These are phyloP conservation scores for Cystobasidium ongulense DNA, from an alignment of 768 basidiomycete species.

Conservation along the genomic window DNA sequence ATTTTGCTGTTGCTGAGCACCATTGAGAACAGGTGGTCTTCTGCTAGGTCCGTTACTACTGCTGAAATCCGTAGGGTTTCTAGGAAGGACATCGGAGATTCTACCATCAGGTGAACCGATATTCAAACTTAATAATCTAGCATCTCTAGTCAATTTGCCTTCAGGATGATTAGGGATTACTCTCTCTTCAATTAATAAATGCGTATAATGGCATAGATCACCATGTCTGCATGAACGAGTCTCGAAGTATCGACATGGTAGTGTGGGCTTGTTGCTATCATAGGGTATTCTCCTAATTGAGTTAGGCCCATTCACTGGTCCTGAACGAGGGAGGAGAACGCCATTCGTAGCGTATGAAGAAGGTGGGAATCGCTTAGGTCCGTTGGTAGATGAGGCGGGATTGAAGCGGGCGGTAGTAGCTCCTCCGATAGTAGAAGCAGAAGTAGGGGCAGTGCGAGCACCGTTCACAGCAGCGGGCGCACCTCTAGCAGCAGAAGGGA, in stretches of 20 bases:
- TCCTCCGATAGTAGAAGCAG: not conserved
- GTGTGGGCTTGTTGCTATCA: not conserved
- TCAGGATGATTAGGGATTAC: not conserved
- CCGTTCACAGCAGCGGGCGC: not conserved
- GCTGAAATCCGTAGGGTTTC: not conserved
- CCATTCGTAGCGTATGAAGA: not conserved
- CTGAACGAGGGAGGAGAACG: not conserved
- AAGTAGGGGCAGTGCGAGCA: not conserved
- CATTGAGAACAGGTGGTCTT: not conserved
- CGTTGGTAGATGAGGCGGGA: not conserved
- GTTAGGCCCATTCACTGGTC: not conserved
- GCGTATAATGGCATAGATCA: slow-evolving; percentile 1
- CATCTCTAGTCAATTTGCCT: slow-evolving; percentile 16
- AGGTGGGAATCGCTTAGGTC: not conserved
- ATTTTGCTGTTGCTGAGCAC: not conserved
- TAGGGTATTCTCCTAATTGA: not conserved
- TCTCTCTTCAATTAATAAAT: not conserved
- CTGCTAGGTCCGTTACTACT: not conserved
- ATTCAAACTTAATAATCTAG: slow-evolving; percentile 4
- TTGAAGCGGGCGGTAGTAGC: not conserved
- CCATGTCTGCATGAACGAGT: slow-evolving; percentile 3
- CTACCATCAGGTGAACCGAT: slow-evolving; percentile 6
- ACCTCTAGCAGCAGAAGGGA: not conserved
- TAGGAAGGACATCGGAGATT: not conserved
- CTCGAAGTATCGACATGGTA: not conserved